A percentile compares a stretch with the other conserved stretches of the same genome.
These are phyloP conservation scores for Saccharomycopsis javanensis DNA, from an alignment of 805 yeast species.

Conservation along the genomic window DNA sequence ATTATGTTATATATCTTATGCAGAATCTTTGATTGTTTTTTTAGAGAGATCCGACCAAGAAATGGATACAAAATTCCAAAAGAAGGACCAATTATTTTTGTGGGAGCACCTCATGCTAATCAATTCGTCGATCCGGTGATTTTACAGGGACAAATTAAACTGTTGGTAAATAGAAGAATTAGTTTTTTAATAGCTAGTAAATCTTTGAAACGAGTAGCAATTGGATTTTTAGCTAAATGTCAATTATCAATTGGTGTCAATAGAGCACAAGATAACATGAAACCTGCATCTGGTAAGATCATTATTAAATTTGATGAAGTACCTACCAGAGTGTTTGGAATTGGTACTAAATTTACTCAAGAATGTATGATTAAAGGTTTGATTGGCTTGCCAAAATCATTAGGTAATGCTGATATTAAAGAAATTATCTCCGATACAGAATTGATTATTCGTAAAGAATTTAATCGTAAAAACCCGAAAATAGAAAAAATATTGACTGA, in stretches of 20 bases:
- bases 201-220: conserved; percentile 52
- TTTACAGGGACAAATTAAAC: conserved; percentile 70
- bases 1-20: conserved; percentile 40
- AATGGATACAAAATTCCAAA: conserved; percentile 66
- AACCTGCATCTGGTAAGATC: conserved; percentile 57
- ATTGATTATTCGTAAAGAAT: conserved; percentile 55
- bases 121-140: conserved; percentile 77
- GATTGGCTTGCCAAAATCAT: conserved; percentile 64
- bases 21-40: conserved; percentile 54
- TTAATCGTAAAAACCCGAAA: conserved; percentile 41
- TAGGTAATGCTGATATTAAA: conserved; percentile 67
- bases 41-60: conserved; percentile 79
- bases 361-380: conserved; percentile 57
- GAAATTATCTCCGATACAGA: conserved; percentile 66
- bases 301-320: conserved; percentile 42
- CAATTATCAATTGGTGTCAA: conserved; percentile 84
- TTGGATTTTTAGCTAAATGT: conserved; percentile 68
- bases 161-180: conserved; percentile 55
- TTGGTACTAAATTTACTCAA: conserved; percentile 51
- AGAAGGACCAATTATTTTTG: conserved; percentile 43
- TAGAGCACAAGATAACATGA: conserved; percentile 82
- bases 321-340: conserved; percentile 49
- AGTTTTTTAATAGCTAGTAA: conserved; percentile 80
- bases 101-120: conserved; percentile 95
- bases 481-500: conserved; percentile 34